Percentiles rank a stretch among this genome's conserved stretches.
phyloP scores from a whole-genome alignment of 495 filamentous ascomycete species.

The Hyphodiscus hymeniophilus region DNA sequence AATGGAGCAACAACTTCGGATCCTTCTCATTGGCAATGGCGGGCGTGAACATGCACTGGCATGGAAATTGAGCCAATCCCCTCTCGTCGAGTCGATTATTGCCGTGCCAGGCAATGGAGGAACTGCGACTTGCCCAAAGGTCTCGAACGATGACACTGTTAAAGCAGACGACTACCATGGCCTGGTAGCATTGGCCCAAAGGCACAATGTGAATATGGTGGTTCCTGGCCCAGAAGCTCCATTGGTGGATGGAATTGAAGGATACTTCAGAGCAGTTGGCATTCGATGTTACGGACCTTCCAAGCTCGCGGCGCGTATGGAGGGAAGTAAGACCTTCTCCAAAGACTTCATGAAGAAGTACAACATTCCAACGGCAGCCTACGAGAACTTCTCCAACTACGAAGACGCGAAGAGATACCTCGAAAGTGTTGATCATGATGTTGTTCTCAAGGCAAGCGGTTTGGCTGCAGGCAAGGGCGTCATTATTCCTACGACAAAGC shows the following conservation, averaged over 20 bases:
- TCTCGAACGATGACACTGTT: conserved; percentile 59
- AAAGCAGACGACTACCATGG: conserved; percentile 63
- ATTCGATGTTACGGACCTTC: conserved; percentile 85
- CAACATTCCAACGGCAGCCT: conserved; percentile 82
- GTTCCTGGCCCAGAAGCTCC: conserved; percentile 90
- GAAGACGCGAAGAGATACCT: conserved; percentile 69
- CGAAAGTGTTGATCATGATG: conserved; percentile 59
- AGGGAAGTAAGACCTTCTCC: conserved; percentile 92
- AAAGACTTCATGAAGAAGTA: conserved; percentile 97
- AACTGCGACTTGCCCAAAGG: conserved; percentile 64
- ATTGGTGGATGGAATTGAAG: conserved; percentile 83
- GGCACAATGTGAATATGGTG: conserved; percentile 70
- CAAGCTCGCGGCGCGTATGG: conserved; percentile 79
- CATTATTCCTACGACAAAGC: conserved; percentile 62
- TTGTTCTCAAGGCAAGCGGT: conserved; percentile 75
- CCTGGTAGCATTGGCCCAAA: conserved; percentile 66
- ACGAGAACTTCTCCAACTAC: conserved; percentile 81
- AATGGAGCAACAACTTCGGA: conserved; percentile 32
- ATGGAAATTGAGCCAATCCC: conserved; percentile 86
- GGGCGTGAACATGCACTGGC: conserved; percentile 92
- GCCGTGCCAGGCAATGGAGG: conserved; percentile 83
- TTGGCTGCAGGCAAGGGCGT: conserved; percentile 77
- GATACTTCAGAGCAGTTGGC: conserved; percentile 68
- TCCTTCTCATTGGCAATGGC: conserved; percentile 87
- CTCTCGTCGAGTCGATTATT: conserved; percentile 55